A percentile compares a stretch with the other conserved stretches of the same genome.
phyloP scores from a whole-genome alignment of 2,329 filamentous ascomycete genomes.

The Penicillium rolfsii region DNA sequence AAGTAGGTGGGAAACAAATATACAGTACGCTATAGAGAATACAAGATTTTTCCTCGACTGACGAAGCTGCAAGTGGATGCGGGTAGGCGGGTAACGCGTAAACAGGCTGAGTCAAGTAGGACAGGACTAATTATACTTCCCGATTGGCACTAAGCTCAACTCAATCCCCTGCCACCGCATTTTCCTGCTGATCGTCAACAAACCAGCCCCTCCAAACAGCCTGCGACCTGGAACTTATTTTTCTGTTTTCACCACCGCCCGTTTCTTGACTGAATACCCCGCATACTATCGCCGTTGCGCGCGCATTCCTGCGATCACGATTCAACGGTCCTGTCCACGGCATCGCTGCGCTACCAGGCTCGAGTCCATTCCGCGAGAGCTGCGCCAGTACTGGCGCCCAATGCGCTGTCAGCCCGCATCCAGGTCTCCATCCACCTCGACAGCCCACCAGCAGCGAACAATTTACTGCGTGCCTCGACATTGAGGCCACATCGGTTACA shows the following conservation, averaged over 20 bases:
- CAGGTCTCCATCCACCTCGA: conserved; percentile 9
- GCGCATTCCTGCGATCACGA: background rate
- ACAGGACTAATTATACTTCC: background rate
- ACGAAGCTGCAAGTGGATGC: conserved; percentile 1
- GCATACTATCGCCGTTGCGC: background rate
- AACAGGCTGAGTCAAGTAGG: background rate
- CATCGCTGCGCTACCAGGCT: background rate
- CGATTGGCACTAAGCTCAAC: conserved; percentile 5
- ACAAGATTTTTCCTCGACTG: background rate
- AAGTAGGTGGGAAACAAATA: background rate
- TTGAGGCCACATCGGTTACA: background rate
- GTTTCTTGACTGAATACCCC: background rate
- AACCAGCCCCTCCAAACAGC: conserved; percentile 20
- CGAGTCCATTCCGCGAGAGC: conserved; percentile 6
- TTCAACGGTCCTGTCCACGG: background rate
- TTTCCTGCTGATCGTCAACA: conserved; percentile 29
- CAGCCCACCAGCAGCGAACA: background rate
- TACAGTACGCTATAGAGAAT: background rate
- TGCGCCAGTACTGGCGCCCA: conserved; percentile 24
- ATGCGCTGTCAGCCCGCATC: conserved; percentile 31
- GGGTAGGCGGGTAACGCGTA: conserved; percentile 1
- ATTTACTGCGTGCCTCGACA: background rate
- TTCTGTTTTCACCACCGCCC: background rate
- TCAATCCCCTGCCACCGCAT: conserved; percentile 35
- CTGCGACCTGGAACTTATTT: conserved; percentile 4